These are phyloP conservation scores for Boletus rex-veris DNA, from an alignment of 768 basidiomycete species.

Conservation along the genomic window DNA sequence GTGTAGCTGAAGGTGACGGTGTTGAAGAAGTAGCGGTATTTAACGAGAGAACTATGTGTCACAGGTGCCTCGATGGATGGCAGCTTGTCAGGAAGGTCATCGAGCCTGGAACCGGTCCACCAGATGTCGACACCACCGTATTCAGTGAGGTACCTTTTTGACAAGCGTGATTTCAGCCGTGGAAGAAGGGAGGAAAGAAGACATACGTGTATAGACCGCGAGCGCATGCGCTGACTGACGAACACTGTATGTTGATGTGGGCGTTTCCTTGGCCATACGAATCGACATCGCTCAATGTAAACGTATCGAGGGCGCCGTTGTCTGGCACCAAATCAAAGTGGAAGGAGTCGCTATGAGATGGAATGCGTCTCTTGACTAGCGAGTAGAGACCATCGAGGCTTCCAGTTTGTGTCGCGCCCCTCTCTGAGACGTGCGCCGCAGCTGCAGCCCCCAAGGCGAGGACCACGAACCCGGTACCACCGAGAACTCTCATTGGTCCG, in stretches of 20 bases:
- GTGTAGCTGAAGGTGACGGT: constrained; percentile 43
- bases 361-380: constrained; percentile 36
- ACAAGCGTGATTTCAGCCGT: not conserved
- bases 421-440: no score
- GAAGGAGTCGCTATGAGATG: constrained; percentile 32
- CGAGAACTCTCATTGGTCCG: not conserved
- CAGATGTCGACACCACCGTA: constrained; percentile 39
- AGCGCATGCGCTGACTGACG: constrained; percentile 36
- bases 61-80: constrained; percentile 32
- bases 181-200: not conserved
- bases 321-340: constrained; percentile 26
- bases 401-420: no score
- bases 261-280: not conserved
- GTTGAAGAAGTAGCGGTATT: constrained; percentile 42
- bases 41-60: constrained; percentile 33
- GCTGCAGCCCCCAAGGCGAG: not conserved
- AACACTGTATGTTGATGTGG: constrained; percentile 32
- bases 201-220: constrained; percentile 38
- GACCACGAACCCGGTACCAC: not conserved
- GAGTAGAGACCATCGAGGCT: constrained; percentile 32
- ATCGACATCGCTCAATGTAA: constrained; percentile 30
- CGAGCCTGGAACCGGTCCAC: constrained; percentile 42
- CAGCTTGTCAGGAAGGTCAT: constrained; percentile 27
- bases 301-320: constrained; percentile 26
- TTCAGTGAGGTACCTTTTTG: constrained; percentile 34